A percentile compares a stretch with the other conserved stretches of the same genome.
Conservation (phyloP, 768 basidiomycete genomes). For the Pleurotus ostreatus region DNA sequence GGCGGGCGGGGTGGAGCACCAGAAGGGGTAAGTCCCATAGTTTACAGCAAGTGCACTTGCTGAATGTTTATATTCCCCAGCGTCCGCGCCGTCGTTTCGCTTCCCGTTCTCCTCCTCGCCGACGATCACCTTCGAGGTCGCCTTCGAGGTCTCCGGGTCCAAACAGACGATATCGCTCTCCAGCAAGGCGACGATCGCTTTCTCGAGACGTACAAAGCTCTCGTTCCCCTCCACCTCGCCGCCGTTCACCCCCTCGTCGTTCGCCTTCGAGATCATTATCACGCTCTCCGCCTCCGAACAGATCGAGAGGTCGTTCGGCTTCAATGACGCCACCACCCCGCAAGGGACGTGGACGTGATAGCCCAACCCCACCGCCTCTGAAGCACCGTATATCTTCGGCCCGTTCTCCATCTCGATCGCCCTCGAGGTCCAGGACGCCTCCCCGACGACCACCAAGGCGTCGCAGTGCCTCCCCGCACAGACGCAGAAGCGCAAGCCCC, state of each 20-base stretch:
- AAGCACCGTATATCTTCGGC: constrained; percentile 37
- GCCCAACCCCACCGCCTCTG: constrained; percentile 54
- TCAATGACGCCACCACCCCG: constrained; percentile 47
- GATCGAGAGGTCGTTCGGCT: constrained; percentile 37
- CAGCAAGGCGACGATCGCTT: constrained; percentile 39
- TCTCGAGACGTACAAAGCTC: constrained; percentile 31
- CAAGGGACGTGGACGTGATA: constrained; percentile 30
- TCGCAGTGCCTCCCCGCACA: constrained; percentile 37
- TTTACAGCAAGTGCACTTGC: not conserved
- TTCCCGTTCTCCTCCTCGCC: constrained; percentile 46
- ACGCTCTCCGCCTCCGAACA: constrained; percentile 29
- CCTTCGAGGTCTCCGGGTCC: constrained; percentile 37
- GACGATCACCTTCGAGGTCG: constrained; percentile 34
- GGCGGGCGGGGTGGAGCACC: constrained; percentile 42
- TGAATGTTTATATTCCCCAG: constrained; percentile 22
- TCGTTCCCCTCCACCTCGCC: constrained; percentile 33
- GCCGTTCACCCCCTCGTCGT: constrained; percentile 29
- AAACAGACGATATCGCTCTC: constrained; percentile 33
- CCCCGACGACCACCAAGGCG: constrained; percentile 37
- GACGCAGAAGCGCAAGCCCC: constrained; percentile 29
- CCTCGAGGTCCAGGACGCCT: constrained; percentile 39
- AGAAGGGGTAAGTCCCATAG: constrained; percentile 22
- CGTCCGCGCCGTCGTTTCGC: constrained; percentile 43
- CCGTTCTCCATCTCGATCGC: constrained; percentile 25
- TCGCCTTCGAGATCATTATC: constrained; percentile 49